Evolutionary conservation across 495 filamentous ascomycete genomes (phyloP), one percentile per base, ranked within the genome.

Genomic region (Immersiella caudata): DNA sequence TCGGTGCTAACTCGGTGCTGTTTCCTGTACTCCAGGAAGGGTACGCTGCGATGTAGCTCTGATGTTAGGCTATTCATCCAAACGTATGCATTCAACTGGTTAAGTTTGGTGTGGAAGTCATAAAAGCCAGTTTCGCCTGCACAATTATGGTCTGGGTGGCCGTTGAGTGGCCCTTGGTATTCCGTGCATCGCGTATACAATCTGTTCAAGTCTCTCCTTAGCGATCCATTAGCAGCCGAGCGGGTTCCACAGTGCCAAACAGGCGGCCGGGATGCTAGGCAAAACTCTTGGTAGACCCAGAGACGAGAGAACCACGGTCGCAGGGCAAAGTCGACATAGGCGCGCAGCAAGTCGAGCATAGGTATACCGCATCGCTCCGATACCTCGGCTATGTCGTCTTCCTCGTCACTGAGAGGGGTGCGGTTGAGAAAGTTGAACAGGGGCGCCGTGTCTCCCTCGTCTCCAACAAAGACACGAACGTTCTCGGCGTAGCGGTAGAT

Each of bases 231-330:
- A 6, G 20, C 5, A 22, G 16, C 50, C 5, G 50, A 52, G 50
- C 20, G 5, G 54, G 7, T 14, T 6, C 54, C 54, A 24, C 54
- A 57, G 54, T 24, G 21, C 21, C 20, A 25, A 14, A 57, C 21
- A 22, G 54, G 54, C 2, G 54, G 22, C 6, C 16, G 22, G 11
- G 21, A 6, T 24, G 20, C 24, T 6, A 25, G 21, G 6, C 22
- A 7, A 26, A 57, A 57, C 24, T 57, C 54, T 16, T 57, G 54
- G 6, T 25, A 24, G 6, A 57, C 54, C 54, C 54, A 57, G 54
- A 27, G 6, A 22, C 54, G 54, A 7, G 54, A 25, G 21, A 57
- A 57, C 54, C 54, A 57, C 21, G 54, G 54, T 2, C 54, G 54
- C 6, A 52, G 50, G 16, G 6, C 6, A 18, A 52, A 52, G 16